Evolutionary conservation across 257 asterid genomes (phyloP), one percentile per base, ranked within the genome.

Genomic region (Fraxinus pennsylvanica): DNA sequence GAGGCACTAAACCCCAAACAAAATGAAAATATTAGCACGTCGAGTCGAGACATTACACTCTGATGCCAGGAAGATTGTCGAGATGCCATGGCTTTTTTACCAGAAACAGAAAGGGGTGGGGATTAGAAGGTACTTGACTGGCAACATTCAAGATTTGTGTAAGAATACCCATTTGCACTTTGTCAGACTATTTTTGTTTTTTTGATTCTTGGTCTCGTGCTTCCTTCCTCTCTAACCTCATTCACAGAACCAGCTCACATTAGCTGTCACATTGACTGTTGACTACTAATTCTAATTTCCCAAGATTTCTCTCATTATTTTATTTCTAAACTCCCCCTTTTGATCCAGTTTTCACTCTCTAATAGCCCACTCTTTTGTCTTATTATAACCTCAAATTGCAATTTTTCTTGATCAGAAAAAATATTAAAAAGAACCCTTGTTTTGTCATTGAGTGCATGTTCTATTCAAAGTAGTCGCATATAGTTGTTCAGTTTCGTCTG

Each of bases 151-250:
- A 61, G 68, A 72, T 72, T 41, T 72, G 57, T 72, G 75, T 43
- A 72, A 72, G 75, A 41, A 72, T 72, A 43, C 75, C 75, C 75
- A 72, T 72, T 72, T 72, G 38, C 75, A 43, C 57, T 71, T 71
- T 72, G 75, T 72, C 75, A 72, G 75, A 72, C 25, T 72, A 39
- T 43, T 72, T 30, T 72, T 71, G 17, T 41, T 10, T 21, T 33
- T 69, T 2, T 33, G 30, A 33, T 21, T 70, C 6, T 70, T 71
- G 32, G 45, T 6, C 47, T 69, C 19, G 21, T 39, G 45, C 47
- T 38, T 38, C 9, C 50, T 71, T 71, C 50, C 35, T n/a, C 57
- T 43, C 52, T 43, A 70, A 70, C 57, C 54, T 35, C 25, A 69
- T 69, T 36, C 50, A 54, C 25, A 19, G 21, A 2, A 71, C 33